These are phyloP conservation scores for Aureobasidium sp. DNA, from an alignment of 2,329 filamentous ascomycete genomes.

Conservation along the genomic window DNA sequence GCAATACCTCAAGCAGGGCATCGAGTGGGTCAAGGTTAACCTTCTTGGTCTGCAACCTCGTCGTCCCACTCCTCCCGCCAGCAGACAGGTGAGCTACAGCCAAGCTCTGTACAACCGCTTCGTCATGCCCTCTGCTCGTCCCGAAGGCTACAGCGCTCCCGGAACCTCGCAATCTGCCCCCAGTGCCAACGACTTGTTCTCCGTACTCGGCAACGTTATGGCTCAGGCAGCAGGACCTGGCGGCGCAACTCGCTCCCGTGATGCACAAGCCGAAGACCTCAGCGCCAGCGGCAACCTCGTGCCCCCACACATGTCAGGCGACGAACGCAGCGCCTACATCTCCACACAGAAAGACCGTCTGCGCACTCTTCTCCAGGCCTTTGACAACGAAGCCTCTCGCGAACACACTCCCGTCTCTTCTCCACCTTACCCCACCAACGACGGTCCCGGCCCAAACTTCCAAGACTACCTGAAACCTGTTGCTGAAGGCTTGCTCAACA, in stretches of 20 bases:
- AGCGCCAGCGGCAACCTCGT: constrained; percentile 58
- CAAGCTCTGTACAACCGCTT: constrained; percentile 80
- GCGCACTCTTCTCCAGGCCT: constrained; percentile 63
- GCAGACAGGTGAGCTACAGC: constrained; percentile 56
- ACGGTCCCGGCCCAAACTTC: background rate
- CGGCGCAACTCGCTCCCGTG: constrained; percentile 28
- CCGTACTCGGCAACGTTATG: constrained; percentile 67
- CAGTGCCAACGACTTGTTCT: constrained; percentile 63
- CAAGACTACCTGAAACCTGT: constrained; percentile 19
- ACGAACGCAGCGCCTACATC: constrained; percentile 68
- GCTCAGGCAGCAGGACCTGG: constrained; percentile 38
- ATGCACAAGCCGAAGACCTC: constrained; percentile 44
- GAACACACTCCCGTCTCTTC: constrained; percentile 23
- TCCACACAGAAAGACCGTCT: constrained; percentile 72
- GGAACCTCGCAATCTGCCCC: constrained; percentile 21
- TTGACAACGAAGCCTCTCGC: constrained; percentile 66
- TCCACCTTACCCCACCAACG: constrained; percentile 4
- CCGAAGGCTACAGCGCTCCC: constrained; percentile 38
- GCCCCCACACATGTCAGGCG: constrained; percentile 60
- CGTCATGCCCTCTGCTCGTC: constrained; percentile 66
- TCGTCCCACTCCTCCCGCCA: constrained; percentile 42
- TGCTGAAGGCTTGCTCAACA: constrained; percentile 52
- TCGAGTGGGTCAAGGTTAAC: constrained; percentile 60
- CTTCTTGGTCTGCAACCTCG: constrained; percentile 69
- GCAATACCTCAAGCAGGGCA: constrained; percentile 42